A percentile compares a stretch with the other conserved stretches of the same genome.
phyloP scores from a whole-genome alignment of 106 monocot genomes.

The Allium fistulosum region DNA sequence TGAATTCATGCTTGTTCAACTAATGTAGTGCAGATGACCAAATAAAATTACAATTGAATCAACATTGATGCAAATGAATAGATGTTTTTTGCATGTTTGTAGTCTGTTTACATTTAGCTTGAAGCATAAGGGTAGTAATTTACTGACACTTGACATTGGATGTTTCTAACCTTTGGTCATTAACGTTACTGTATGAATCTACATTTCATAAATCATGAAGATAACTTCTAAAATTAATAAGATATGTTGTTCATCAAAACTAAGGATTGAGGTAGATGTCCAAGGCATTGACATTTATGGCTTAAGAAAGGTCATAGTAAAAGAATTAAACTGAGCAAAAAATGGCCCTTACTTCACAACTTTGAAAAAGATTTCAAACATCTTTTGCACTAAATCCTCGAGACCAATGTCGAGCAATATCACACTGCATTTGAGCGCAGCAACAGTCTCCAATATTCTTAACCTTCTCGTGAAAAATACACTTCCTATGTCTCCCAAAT shows the following conservation, averaged over 20 bases:
- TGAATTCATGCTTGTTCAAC: too few relatives aligned
- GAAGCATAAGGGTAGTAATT: too few relatives aligned
- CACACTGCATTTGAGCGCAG: slow-evolving; percentile 63
- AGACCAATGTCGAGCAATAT: slow-evolving; percentile 72
- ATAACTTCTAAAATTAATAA: neutral
- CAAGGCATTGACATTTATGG: too few relatives aligned
- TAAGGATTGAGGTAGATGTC: neutral
- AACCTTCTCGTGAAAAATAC: slow-evolving; percentile 71
- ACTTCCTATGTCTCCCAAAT: slow-evolving; percentile 59
- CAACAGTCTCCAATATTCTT: slow-evolving; percentile 69
- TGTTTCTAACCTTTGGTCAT: too few relatives aligned
- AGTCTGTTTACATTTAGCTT: too few relatives aligned
- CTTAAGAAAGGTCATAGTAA: neutral
- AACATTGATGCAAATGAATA: too few relatives aligned
- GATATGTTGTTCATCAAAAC: neutral
- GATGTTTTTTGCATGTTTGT: too few relatives aligned
- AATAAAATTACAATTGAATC: too few relatives aligned
- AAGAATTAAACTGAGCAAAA: neutral
- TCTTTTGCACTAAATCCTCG: slow-evolving; percentile 59
- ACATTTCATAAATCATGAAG: neutral
- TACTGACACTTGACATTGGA: too few relatives aligned
- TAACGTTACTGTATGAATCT: too few relatives aligned
- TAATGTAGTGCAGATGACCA: too few relatives aligned
- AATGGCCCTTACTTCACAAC: slow-evolving; percentile 37
- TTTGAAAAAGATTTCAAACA: slow-evolving; percentile 79